Conservation (phyloP, 768 basidiomycete species). For the Panaeolus papilionaceus region DNA sequence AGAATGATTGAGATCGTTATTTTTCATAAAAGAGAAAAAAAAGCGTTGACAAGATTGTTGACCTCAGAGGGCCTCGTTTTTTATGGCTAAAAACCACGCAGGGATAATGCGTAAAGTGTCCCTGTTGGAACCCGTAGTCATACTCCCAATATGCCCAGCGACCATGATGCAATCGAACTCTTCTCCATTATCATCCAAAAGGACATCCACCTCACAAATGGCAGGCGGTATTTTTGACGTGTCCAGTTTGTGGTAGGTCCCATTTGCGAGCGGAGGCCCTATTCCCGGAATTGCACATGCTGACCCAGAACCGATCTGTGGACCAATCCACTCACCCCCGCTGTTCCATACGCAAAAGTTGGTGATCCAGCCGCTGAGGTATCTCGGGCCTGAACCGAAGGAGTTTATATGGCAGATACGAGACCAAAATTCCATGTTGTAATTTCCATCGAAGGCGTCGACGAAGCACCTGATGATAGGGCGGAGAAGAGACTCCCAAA, state of each 20-base stretch:
- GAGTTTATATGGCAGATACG: conserved; percentile 30
- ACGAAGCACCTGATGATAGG: conserved; percentile 30
- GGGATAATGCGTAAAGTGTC: conserved; percentile 21
- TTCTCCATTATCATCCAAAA: conserved; percentile 23
- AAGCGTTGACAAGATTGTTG: not conserved
- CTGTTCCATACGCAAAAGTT: conserved; percentile 41
- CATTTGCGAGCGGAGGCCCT: not conserved
- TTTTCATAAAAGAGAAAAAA: not conserved
- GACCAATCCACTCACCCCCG: conserved; percentile 27
- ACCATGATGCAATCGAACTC: conserved; percentile 29
- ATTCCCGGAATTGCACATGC: not conserved
- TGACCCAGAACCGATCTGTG: not conserved
- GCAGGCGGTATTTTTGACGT: conserved; percentile 26
- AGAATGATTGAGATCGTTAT: not conserved
- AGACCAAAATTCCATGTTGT: conserved; percentile 28
- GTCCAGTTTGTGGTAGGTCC: conserved; percentile 16
- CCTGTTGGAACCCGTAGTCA: conserved; percentile 17
- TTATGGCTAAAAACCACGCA: conserved; percentile 1
- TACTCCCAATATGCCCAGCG: conserved; percentile 30
- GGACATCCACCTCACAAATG: conserved; percentile 25
- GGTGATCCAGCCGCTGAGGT: conserved; percentile 47
- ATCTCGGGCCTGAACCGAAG: conserved; percentile 30
- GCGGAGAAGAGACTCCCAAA: conserved; percentile 30
- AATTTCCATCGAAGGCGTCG: conserved; percentile 25
- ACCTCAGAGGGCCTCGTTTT: not conserved